These are phyloP conservation scores for Botrytis fabae DNA, from an alignment of 2,329 filamentous ascomycete genomes.

Conservation along the genomic window DNA sequence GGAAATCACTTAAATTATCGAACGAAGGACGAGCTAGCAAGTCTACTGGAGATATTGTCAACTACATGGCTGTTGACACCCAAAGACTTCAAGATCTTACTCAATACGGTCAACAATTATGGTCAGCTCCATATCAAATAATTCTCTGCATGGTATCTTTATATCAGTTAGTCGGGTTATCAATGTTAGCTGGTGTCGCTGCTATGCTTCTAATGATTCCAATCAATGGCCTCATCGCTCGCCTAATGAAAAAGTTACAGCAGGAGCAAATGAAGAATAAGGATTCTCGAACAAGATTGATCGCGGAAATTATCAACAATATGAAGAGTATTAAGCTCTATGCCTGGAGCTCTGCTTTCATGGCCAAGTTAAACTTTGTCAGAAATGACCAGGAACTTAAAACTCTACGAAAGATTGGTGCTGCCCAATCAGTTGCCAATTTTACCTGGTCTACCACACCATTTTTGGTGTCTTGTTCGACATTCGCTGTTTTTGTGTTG, in stretches of 20 bases:
- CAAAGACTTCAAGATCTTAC: slow-evolving; percentile 92
- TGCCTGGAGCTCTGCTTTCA: slow-evolving; percentile 95
- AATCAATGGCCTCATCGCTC: slow-evolving; percentile 87
- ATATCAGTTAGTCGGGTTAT: slow-evolving; percentile 90
- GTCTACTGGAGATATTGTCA: slow-evolving; percentile 96
- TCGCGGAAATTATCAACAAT: slow-evolving; percentile 97
- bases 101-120: slow-evolving; percentile 92
- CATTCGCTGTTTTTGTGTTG: slow-evolving; percentile 90
- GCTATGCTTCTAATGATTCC: slow-evolving; percentile 99
- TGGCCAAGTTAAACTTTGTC: slow-evolving; percentile 94
- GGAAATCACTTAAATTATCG: slow-evolving; percentile 84
- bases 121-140: slow-evolving; percentile 98
- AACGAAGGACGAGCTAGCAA: slow-evolving; percentile 89
- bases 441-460: slow-evolving; percentile 98
- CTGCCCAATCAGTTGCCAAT: slow-evolving; percentile 89
- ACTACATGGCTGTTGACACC: slow-evolving; percentile 98
- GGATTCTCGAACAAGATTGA: slow-evolving; percentile 85
- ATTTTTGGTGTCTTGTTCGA: slow-evolving; percentile 95
- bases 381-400: slow-evolving; percentile 94
- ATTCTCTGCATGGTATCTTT: slow-evolving; percentile 91
- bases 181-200: slow-evolving; percentile 92
- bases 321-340: slow-evolving; percentile 99
- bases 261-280: slow-evolving; percentile 99
- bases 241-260: slow-evolving; percentile 90
- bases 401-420: slow-evolving; percentile 93